Conservation (phyloP, 768 basidiomycete genomes). For the Suillus weaverae region DNA sequence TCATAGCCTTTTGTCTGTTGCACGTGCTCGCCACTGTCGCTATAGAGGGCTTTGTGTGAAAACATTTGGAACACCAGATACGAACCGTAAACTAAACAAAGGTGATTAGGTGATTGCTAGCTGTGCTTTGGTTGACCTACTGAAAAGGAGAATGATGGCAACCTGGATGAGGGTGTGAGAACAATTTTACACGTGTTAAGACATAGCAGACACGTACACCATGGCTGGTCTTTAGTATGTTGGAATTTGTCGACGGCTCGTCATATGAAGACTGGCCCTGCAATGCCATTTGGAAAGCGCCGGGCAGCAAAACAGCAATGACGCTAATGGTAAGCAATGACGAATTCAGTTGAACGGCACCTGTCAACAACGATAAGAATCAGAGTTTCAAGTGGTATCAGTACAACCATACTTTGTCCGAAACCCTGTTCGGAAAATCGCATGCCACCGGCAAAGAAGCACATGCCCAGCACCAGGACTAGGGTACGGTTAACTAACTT, state of each 20-base stretch:
- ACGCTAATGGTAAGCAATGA: constrained; percentile 76
- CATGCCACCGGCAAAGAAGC: constrained; percentile 80
- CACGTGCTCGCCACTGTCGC: constrained; percentile 41
- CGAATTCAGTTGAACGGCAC: constrained; percentile 71
- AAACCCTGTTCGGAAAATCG: constrained; percentile 80
- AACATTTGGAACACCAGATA: constrained; percentile 80
- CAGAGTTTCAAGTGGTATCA: neutral
- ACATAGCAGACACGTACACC: constrained; percentile 49
- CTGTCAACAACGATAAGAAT: constrained; percentile 35
- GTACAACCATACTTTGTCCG: constrained; percentile 53
- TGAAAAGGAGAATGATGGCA: constrained; percentile 73
- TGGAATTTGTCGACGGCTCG: constrained; percentile 34
- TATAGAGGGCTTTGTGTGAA: constrained; percentile 75
- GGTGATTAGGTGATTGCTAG: constrained; percentile 6
- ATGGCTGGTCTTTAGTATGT: constrained; percentile 72
- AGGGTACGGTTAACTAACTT: constrained; percentile 2
- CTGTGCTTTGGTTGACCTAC: constrained; percentile 40
- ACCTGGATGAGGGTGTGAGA: constrained; percentile 44
- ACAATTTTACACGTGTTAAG: neutral
- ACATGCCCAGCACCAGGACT: constrained; percentile 86
- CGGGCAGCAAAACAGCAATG: constrained; percentile 74
- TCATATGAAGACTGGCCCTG: constrained; percentile 19
- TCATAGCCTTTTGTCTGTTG: constrained; percentile 40
- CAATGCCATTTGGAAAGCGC: constrained; percentile 71
- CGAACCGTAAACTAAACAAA: constrained; percentile 60